These are phyloP conservation scores for Cinnamomum micranthum DNA, from an alignment of 164 flowering plant genomes.

Conservation along the genomic window DNA sequence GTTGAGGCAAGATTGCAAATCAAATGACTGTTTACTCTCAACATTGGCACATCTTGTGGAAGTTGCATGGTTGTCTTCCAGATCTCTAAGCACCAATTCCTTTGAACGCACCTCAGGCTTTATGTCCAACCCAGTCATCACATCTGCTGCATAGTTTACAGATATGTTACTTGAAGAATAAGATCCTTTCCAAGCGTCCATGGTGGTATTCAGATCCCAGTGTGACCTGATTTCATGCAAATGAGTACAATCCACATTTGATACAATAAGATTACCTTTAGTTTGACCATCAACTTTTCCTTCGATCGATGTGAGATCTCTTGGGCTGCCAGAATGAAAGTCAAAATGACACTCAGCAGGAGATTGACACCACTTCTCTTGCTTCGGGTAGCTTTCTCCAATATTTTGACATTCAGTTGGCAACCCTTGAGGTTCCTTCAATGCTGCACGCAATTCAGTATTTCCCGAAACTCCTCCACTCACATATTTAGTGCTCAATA, in stretches of 20 bases:
- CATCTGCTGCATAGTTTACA: slow-evolving; percentile 8
- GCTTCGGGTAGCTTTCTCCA: slow-evolving; percentile 11
- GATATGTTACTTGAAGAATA: slow-evolving; percentile 17
- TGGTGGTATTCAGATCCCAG: slow-evolving; percentile 74
- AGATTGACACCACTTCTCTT: slow-evolving; percentile 19
- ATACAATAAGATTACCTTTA: slow-evolving; percentile 3
- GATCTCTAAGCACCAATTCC: not conserved
- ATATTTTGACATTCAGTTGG: slow-evolving; percentile 4
- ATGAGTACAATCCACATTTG: slow-evolving; percentile 5
- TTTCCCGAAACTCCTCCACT: not conserved
- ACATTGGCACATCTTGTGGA: slow-evolving; percentile 14
- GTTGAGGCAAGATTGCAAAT: not conserved
- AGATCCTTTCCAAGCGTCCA: slow-evolving; percentile 60
- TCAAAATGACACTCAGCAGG: slow-evolving; percentile 13
- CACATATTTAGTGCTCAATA: not conserved
- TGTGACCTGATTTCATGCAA: slow-evolving; percentile 40
- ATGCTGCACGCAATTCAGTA: not conserved
- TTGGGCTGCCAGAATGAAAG: slow-evolving; percentile 8
- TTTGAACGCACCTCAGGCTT: slow-evolving; percentile 3
- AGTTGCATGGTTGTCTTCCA: slow-evolving; percentile 9
- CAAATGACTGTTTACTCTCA: not conserved
- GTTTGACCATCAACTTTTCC: not conserved
- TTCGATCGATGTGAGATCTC: slow-evolving; percentile 5
- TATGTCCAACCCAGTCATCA: slow-evolving; percentile 2
- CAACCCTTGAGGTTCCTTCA: not conserved